A percentile compares a stretch with the other conserved stretches of the same genome.
These are phyloP conservation scores for Ceratocystiopsis minuta DNA, from an alignment of 2,329 filamentous ascomycete species.

Conservation along the genomic window DNA sequence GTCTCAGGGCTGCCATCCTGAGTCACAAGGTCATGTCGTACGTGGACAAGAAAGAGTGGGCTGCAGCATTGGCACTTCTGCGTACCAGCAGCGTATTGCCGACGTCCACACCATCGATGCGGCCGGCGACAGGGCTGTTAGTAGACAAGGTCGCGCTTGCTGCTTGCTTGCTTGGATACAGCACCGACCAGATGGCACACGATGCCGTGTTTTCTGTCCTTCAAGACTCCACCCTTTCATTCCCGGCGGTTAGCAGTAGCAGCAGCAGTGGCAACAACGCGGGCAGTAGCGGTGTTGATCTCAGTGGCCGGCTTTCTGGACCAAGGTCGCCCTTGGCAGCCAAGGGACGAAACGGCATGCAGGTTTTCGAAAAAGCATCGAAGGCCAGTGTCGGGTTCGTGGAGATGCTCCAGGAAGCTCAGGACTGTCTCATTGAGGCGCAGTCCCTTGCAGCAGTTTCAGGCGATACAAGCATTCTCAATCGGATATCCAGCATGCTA, in stretches of 20 bases:
- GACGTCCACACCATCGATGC: too few species aligned
- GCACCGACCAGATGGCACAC: constrained; percentile 51
- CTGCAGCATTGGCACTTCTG: constrained; percentile 27
- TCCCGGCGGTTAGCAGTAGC: constrained; percentile 44
- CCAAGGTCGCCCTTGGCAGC: constrained; percentile 21
- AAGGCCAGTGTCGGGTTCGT: constrained; percentile 28
- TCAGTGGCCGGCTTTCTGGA: constrained; percentile 4
- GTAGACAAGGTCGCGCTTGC: constrained; percentile 45
- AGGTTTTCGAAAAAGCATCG: constrained; percentile 8
- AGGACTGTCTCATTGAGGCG: constrained; percentile 45
- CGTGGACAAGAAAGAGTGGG: constrained; percentile 35
- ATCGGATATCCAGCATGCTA: constrained; percentile 43
- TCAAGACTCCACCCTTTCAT: constrained; percentile 81
- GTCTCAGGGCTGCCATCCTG: constrained; percentile 21
- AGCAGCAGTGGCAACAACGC: not conserved
- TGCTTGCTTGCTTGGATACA: constrained; percentile 48
- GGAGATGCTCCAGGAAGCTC: constrained; percentile 43
- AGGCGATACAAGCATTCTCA: constrained; percentile 40
- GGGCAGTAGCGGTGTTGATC: not conserved
- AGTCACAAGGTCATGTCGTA: constrained; percentile 26
- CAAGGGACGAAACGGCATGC: constrained; percentile 9
- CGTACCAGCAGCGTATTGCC: not conserved
- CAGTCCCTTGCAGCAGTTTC: constrained; percentile 37
- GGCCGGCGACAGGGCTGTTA: constrained; percentile 6
- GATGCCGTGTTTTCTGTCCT: constrained; percentile 80